A percentile compares a stretch with the other conserved stretches of the same genome.
Conservation (phyloP, 768 basidiomycete genomes). For the Hysterangium stoloniferum region DNA sequence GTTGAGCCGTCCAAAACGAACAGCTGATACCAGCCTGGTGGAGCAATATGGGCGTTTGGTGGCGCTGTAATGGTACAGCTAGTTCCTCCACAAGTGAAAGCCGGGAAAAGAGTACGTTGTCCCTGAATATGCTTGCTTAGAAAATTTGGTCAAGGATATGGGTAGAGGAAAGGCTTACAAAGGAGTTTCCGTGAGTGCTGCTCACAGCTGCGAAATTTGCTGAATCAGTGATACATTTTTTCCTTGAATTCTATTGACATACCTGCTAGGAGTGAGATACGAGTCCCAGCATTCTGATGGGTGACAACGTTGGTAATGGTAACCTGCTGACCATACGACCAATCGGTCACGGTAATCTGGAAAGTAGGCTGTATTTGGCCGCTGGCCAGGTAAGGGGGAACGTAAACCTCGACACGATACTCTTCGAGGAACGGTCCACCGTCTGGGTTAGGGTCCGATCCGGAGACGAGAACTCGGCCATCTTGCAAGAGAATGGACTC, state of each 20-base stretch:
- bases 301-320: constrained; percentile 38
- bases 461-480: constrained; percentile 17
- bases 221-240: not conserved
- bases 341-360: constrained; percentile 56
- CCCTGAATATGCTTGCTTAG: constrained; percentile 4
- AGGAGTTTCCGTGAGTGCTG: constrained; percentile 15
- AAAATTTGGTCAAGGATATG: not conserved
- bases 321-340: constrained; percentile 49
- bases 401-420: constrained; percentile 17
- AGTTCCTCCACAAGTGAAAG: constrained; percentile 13
- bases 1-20: constrained; percentile 13
- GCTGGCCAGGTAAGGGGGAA: constrained; percentile 17
- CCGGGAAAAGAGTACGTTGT: constrained; percentile 16
- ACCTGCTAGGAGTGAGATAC: constrained; percentile 15
- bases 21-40: constrained; percentile 17
- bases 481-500: constrained; percentile 19
- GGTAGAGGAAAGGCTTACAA: constrained; percentile 1
- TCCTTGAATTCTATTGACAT: not conserved
- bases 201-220: constrained; percentile 4
- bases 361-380: constrained; percentile 16
- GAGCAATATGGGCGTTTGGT: constrained; percentile 15
- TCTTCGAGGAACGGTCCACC: constrained; percentile 17
- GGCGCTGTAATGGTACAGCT: constrained; percentile 16
- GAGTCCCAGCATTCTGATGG: constrained; percentile 28
- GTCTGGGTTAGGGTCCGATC: constrained; percentile 16